Evolutionary conservation across 2,329 filamentous ascomycete genomes (phyloP), one percentile per base, ranked within the genome.

Genomic region (Aspergillus melleus): DNA sequence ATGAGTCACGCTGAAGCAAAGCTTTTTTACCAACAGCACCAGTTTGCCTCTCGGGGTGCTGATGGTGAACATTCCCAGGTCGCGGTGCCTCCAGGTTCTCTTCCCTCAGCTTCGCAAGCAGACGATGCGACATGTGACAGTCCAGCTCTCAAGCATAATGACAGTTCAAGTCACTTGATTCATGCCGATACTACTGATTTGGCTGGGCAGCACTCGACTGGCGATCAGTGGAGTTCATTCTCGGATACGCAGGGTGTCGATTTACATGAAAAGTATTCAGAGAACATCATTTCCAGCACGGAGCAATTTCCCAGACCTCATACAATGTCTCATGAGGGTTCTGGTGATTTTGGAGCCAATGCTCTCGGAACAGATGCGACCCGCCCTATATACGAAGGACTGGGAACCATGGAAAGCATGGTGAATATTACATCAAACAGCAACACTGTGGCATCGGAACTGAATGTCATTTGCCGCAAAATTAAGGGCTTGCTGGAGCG

Each of bases 1-100:
- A 90, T 96, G 87, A 96, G 90, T 71, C 92, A 96, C 75, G 89
- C 91, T 26, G 95, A 99, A 74, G 91, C 94, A 61, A 98, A 96
- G 77, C 84, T 97, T 63, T 96, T 98, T 79, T 99, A 96, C 76
- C 94, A 97, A 78, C 85, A 91, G 66, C 92, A 91, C 76, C 90
- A 92, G 75, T 81, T 88, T 59, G 89, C 89, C 63, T 81, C 78
- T 46, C 80, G 72, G 59, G 72, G 68, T 59, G 68, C 63, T 51
- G 74, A 71, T 26, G 72, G 68, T 22, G 72, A 76, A 61, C 63
- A 71, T 71, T 70, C 77, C 68, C 61, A 76, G 70, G 71, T 74
- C 64, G 69, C 77, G 64, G 63, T 42, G 39, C 44, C 24, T 44
- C 20, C 56, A 20, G 54, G 19, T 14, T 16, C 19, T n/a, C 42